phyloP scores from a whole-genome alignment of 1,284 basidiomycete genomes.

The Sanguinoderma infundibulare region DNA sequence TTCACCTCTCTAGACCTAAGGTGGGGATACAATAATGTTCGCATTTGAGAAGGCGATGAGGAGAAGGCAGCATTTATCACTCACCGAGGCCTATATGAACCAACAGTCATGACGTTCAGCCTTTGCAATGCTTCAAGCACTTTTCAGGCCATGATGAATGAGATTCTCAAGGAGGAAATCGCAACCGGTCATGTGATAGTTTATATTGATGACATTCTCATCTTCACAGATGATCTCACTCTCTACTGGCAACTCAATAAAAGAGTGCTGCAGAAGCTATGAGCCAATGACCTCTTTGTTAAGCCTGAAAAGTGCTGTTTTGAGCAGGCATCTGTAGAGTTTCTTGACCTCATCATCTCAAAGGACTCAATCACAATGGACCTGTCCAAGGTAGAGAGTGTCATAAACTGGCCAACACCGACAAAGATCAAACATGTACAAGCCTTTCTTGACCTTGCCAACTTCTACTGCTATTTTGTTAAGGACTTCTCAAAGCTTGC shows the following conservation, averaged over 20 bases:
- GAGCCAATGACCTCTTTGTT: constrained; percentile 32
- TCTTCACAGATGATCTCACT: constrained; percentile 5
- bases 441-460: constrained; percentile 17
- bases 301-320: constrained; percentile 45
- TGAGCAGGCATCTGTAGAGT: constrained; percentile 29
- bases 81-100: constrained; percentile 31
- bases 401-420: constrained; percentile 12
- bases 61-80: constrained; percentile 19
- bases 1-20: constrained; percentile 12
- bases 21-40: constrained; percentile 16
- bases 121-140: too few species aligned
- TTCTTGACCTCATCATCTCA: not conserved
- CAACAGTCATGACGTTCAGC: constrained; percentile 35
- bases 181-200: constrained; percentile 5
- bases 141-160: constrained; percentile 19
- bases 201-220: constrained; percentile 14
- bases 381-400: constrained; percentile 8
- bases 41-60: constrained; percentile 17
- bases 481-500: constrained; percentile 34
- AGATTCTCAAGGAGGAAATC: constrained; percentile 6
- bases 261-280: constrained; percentile 36
- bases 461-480: constrained; percentile 35
- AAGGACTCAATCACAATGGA: constrained; percentile 8
- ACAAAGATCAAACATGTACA: constrained; percentile 22
- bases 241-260: constrained; percentile 23